Base-by-base conservation (phyloP, 2,329 filamentous ascomycete species). In the Chrysosphaeria jannelii region DNA sequence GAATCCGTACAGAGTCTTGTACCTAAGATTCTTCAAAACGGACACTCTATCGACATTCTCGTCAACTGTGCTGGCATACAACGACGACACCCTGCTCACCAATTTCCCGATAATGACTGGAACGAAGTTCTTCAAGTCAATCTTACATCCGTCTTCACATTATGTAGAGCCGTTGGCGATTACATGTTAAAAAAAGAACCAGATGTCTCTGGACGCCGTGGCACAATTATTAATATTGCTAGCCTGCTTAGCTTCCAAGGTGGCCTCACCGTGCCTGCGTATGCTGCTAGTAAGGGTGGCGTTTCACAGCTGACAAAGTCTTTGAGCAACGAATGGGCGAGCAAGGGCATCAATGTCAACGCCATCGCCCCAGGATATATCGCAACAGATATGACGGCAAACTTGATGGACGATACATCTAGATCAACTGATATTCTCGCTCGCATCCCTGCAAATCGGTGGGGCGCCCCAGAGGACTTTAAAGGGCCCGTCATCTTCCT, bases 381-480 rank as follows among this genome's bases (percentile, higher is more conserved):
- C 34, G 71, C 60, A 23, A 90, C 78, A n/a, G 78, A 90, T 29
- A 90, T 90, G 79, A 91, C 90, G 41, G 57, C 54, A 32, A 78
- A 76, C 3, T 44, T 91, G 36, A 59, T 89, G 20, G 57, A 65
- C 23, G 65, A 90, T 41, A 43, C 57, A 35, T 58, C 56, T 33
- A 50, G 78, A 17, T 54, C 70, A 29, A 59, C 53, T 31, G 67
- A 67, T 36, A 90, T 90, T 34, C 55, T 71, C 36, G 63, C 61
- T 16, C 51, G 76, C 27, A 90, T 90, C 35, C 78, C 78, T 0
- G 74, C 72, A 1, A 76, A 70, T 0, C 50, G 75, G 33, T 89
- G 78, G 76, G 78, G 75, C 0, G 52, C 41, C 8, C 69, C 76
- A 0, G 75, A 88, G 13, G 79, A 91, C 36, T 89, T 90, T 42